Evolutionary conservation across 306 rosid species (phyloP), one percentile per base, ranked within the genome.

Genomic region (Clitoria ternatea): DNA sequence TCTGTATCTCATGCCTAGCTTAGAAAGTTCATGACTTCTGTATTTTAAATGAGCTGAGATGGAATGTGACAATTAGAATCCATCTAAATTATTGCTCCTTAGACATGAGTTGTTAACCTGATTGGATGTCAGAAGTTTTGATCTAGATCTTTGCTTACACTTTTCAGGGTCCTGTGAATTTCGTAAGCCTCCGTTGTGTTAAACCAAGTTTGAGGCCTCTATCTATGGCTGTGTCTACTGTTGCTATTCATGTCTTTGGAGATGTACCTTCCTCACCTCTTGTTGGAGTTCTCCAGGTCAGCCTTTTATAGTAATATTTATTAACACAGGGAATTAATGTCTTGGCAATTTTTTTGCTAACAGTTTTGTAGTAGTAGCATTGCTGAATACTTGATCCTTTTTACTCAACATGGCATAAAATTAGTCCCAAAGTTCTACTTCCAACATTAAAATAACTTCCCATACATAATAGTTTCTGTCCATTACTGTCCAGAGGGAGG

Each of bases 231-330:
- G 80, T 85, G 35, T 85, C 88, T 45, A 86, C 90, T 1, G 93
- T 92, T 47, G 74, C 93, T 24, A 90, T 88, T 73, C 98, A 92
- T 80, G n/a, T 92, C 72, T 83, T 90, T 5, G 97, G 97, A 49
- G 97, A 92, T 72, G 96, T 92, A 15, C 98, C 97, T 29, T 90
- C 98, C 44, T 79, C 97, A 6, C 98, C 97, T 40, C 91, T 92
- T 60, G 90, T 90, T 76, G 98, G 97, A 79, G 67, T 88, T 82
- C 85, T 92, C 70, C 85, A 85, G 92, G 98, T 92, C 43, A 75
- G 50, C 14, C 30, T 69, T 42, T 24, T 10, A 20, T 26, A 20
- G 44, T 39, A 26, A 17, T 9, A 10, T 61, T 32, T 49, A 23
- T 8, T 33, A 37, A 61, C 50, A 40, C 13, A 11, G 43, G 43